Percentiles rank a stretch among this genome's conserved stretches.
Evolutionary conservation across 192 early-diverging fungal genomes (phyloP).

Genomic region (Kappamyces sp.): DNA sequence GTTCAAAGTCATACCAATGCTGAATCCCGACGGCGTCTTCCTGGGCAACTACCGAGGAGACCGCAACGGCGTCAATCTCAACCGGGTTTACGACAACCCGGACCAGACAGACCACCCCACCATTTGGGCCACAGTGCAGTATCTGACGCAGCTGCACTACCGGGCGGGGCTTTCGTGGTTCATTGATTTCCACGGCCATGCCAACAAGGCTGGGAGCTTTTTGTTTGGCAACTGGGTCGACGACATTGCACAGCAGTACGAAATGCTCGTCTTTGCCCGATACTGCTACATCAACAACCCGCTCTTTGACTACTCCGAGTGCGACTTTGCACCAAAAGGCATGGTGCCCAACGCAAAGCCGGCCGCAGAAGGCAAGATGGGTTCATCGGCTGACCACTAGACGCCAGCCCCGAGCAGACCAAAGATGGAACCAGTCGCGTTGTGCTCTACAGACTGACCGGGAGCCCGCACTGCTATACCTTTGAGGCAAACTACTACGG

Average conservation of each 20-base stretch:
- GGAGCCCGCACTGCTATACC: conserved; percentile 20
- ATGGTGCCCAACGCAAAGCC: conserved; percentile 14
- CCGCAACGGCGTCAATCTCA: conserved; percentile 19
- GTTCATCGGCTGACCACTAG: background rate
- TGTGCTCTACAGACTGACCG: conserved; percentile 9
- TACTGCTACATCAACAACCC: conserved; percentile 12
- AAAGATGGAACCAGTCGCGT: conserved; percentile 25
- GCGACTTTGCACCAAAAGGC: conserved; percentile 23
- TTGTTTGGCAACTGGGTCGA: conserved; percentile 26
- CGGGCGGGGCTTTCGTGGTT: conserved; percentile 12
- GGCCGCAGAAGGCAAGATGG: background rate
- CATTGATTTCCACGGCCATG: conserved; percentile 30
- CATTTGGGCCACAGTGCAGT: conserved; percentile 18
- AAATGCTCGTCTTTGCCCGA: conserved; percentile 18
- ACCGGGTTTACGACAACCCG: conserved; percentile 23
- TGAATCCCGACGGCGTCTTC: conserved; percentile 24
- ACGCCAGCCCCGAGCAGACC: conserved; percentile 15
- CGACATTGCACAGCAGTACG: conserved; percentile 15
- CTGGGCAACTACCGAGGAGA: conserved; percentile 21
- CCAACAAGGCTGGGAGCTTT: conserved; percentile 25
- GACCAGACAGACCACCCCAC: conserved; percentile 19
- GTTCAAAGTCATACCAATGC: conserved; percentile 25
- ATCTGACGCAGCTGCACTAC: background rate
- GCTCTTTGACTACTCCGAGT: conserved; percentile 18
- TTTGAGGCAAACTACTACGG: conserved; percentile 28